Base-by-base conservation (phyloP, 2,329 filamentous ascomycete genomes). In the Fusarium sacchari region DNA sequence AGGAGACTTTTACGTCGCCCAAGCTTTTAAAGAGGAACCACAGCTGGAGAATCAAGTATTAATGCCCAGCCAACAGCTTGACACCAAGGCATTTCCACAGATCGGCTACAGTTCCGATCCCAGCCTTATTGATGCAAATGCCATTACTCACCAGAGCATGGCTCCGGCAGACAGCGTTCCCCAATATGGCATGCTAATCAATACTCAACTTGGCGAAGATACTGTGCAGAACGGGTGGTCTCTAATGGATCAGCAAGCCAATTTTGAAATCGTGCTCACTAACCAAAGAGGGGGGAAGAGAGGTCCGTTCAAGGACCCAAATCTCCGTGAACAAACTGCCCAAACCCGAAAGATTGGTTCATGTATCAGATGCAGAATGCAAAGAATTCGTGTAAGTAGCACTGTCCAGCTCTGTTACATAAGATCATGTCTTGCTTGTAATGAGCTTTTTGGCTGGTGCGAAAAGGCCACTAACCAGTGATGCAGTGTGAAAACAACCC, bases 291-390 rank as follows among this genome's bases (percentile, higher is more conserved):
- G 77, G 43, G 82, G 81, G 17, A 83, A 83, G 68, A 78, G 88
- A 17, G 88, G 88, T 0, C 88, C 88, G 6, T 91, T 90, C 79
- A 87, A 85, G 66, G 86, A 88, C 58, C 81, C 83, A n/a, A 81
- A 80, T 15, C 82, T 86, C 36, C 85, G 88, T 30, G 83, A 88
- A 68, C 83, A 86, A 71, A 91, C 89, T 2, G 89, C 89, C 1
- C 83, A 86, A 63, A 90, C 88, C 5, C 84, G 89, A 66, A 87
- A 86, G 60, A 87, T 88, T 24, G 88, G 88, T 14, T 89, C 87
- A 26, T 91, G 89, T 74, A 87, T 91, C 65, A 84, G 89, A 49
- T 91, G 89, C 71, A 84, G 88, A 56, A 90, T 90, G 87, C 89
- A 91, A 72, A 85, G 88, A 47, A 90, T 91, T 74, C 85, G 89